Conservation (phyloP, 345 rosid species). For the Isatis tinctoria region DNA sequence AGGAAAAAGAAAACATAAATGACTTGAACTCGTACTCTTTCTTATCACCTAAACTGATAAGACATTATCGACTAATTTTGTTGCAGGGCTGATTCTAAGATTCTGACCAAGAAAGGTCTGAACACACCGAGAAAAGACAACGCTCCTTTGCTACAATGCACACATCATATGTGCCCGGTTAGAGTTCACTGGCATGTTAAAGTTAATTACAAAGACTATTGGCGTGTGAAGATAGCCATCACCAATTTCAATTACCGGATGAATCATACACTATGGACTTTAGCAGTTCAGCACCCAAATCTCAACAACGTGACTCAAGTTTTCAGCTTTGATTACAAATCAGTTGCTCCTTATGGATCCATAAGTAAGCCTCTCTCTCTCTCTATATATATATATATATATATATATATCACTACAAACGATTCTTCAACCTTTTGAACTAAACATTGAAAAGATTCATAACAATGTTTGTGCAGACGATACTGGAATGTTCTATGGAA, state of each 20-base stretch:
- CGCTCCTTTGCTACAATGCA: constrained; percentile 63
- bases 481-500: constrained; percentile 83
- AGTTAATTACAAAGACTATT: constrained; percentile 66
- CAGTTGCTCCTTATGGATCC: constrained; percentile 66
- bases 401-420: neutral
- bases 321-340: constrained; percentile 79
- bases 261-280: constrained; percentile 72
- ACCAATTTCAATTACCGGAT: constrained; percentile 68
- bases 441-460: neutral
- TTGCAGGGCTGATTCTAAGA: constrained; percentile 69
- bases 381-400: too few species aligned
- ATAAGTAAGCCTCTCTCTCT: constrained; percentile 43
- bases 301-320: constrained; percentile 85
- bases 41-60: neutral
- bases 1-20: constrained; percentile 21
- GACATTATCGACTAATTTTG: neutral
- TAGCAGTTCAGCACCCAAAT: constrained; percentile 77
- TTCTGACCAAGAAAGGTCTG: constrained; percentile 48
- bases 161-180: constrained; percentile 77
- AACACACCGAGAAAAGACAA: constrained; percentile 64
- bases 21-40: neutral
- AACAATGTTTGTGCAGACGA: constrained; percentile 50
- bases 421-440: neutral
- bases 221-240: constrained; percentile 68
- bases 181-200: constrained; percentile 91